A percentile compares a stretch with the other conserved stretches of the same genome.
phyloP scores from a whole-genome alignment of 1,284 basidiomycete species.

The Marasmius fiardii region DNA sequence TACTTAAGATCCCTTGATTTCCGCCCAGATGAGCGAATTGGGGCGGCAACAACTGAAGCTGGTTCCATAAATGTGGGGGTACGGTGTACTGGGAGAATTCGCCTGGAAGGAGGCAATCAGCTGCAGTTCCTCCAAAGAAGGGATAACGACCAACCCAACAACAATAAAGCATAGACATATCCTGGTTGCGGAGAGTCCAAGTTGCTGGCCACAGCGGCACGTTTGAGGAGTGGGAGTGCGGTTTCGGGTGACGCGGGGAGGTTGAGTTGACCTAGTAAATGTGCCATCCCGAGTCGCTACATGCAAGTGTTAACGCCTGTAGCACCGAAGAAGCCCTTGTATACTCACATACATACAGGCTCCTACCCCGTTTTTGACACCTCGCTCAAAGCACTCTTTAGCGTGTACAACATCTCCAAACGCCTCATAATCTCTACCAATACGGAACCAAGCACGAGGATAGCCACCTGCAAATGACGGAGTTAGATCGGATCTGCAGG shows the following conservation, averaged over 20 bases:
- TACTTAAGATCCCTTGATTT: slow-evolving; percentile 32
- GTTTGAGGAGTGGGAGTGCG: slow-evolving; percentile 73
- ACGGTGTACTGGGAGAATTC: slow-evolving; percentile 68
- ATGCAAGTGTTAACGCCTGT: slow-evolving; percentile 6
- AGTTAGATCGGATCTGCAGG: background rate
- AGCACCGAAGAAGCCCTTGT: slow-evolving; percentile 1
- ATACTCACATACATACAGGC: slow-evolving; percentile 74
- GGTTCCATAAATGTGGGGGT: slow-evolving; percentile 48
- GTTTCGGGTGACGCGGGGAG: slow-evolving; percentile 49
- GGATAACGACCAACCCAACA: slow-evolving; percentile 47
- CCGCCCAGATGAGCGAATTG: slow-evolving; percentile 48
- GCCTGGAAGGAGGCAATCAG: background rate
- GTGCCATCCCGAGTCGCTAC: slow-evolving; percentile 88
- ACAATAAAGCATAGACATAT: slow-evolving; percentile 81
- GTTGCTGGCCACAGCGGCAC: slow-evolving; percentile 76
- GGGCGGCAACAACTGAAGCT: slow-evolving; percentile 38
- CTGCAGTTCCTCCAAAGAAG: background rate
- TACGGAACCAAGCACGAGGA: slow-evolving; percentile 79
- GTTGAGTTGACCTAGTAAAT: slow-evolving; percentile 84
- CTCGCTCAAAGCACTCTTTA: slow-evolving; percentile 81
- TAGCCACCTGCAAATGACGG: slow-evolving; percentile 45
- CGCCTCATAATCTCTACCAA: slow-evolving; percentile 89
- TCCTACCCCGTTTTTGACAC: slow-evolving; percentile 67
- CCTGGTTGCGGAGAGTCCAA: slow-evolving; percentile 81
- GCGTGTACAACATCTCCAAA: slow-evolving; percentile 75